Evolutionary conservation across 345 rosid genomes (phyloP).

Genomic region (Populus euphratica): DNA sequence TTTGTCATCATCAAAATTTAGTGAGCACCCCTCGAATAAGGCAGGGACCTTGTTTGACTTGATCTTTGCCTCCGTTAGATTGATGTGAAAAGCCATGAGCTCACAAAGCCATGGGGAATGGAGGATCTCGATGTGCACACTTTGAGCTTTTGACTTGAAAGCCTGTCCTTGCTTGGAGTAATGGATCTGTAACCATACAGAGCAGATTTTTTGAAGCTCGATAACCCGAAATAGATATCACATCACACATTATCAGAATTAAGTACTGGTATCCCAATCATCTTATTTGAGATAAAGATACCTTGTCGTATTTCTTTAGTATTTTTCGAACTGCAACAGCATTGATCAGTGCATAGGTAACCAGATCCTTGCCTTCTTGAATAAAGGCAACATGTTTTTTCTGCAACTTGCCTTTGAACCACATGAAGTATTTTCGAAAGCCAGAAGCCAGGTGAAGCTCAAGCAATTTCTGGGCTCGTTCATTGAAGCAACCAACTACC

Average conservation of each 20-base stretch:
- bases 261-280: too few relatives aligned
- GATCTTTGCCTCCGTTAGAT: slow-evolving; percentile 55
- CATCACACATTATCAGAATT: not conserved
- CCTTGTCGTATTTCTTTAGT: slow-evolving; percentile 95
- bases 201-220: not conserved
- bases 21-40: slow-evolving; percentile 62
- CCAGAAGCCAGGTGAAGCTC: slow-evolving; percentile 82
- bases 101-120: slow-evolving; percentile 95
- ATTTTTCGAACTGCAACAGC: slow-evolving; percentile 83
- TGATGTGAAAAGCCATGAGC: slow-evolving; percentile 88
- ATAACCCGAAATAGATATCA: not conserved
- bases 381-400: slow-evolving; percentile 54
- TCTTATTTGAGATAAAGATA: slow-evolving; percentile 7
- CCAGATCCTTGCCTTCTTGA: slow-evolving; percentile 82
- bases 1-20: slow-evolving; percentile 53
- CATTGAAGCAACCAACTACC: slow-evolving; percentile 76
- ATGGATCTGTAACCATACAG: slow-evolving; percentile 54
- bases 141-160: slow-evolving; percentile 76
- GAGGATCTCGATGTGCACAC: slow-evolving; percentile 83
- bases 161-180: slow-evolving; percentile 91
- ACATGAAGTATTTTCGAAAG: slow-evolving; percentile 55
- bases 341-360: slow-evolving; percentile 78
- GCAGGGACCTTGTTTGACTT: slow-evolving; percentile 41
- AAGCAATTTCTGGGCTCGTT: slow-evolving; percentile 81
- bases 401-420: slow-evolving; percentile 59